A percentile compares a stretch with the other conserved stretches of the same genome.
These are phyloP conservation scores for Scytalidium sp. DNA, from an alignment of 2,329 filamentous ascomycete species.

Conservation along the genomic window DNA sequence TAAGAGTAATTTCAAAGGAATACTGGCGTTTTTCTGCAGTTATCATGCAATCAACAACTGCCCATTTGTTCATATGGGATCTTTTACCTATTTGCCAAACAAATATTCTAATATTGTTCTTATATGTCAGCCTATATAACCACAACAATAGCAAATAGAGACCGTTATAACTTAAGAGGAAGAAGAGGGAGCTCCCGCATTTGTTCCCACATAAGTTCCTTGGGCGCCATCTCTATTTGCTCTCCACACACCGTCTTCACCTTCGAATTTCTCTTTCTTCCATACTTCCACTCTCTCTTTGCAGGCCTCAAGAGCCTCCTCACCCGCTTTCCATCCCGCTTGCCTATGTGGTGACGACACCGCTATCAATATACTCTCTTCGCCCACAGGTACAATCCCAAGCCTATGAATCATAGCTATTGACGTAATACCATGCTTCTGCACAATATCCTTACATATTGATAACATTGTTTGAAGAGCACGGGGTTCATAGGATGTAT, in stretches of 20 bases:
- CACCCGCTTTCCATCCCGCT: conserved; percentile 82
- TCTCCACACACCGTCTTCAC: conserved; percentile 75
- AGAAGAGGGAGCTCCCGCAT: too few species aligned
- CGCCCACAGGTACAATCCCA: conserved; percentile 81
- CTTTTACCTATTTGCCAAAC: too few species aligned
- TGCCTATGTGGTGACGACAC: conserved; percentile 80
- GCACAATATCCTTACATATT: conserved; percentile 56
- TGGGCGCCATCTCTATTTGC: conserved; percentile 73
- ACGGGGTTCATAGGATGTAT: conserved; percentile 69
- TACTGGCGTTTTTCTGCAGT: too few species aligned
- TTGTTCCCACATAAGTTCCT: background rate
- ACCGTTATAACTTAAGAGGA: background rate
- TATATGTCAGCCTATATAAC: too few species aligned
- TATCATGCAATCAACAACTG: too few species aligned
- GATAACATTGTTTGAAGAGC: conserved; percentile 66
- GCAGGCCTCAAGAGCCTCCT: conserved; percentile 83
- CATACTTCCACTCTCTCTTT: conserved; percentile 91
- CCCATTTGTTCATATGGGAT: too few species aligned
- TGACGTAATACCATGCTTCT: conserved; percentile 64
- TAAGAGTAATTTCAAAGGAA: too few species aligned
- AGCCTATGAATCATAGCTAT: conserved; percentile 83
- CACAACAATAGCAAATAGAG: too few species aligned
- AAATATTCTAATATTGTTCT: too few species aligned
- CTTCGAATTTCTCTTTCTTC: conserved; percentile 88
- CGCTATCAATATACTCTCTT: conserved; percentile 89